Conservation (phyloP, 352 stramenopile genomes). For the Nothophytophthora sp. region DNA sequence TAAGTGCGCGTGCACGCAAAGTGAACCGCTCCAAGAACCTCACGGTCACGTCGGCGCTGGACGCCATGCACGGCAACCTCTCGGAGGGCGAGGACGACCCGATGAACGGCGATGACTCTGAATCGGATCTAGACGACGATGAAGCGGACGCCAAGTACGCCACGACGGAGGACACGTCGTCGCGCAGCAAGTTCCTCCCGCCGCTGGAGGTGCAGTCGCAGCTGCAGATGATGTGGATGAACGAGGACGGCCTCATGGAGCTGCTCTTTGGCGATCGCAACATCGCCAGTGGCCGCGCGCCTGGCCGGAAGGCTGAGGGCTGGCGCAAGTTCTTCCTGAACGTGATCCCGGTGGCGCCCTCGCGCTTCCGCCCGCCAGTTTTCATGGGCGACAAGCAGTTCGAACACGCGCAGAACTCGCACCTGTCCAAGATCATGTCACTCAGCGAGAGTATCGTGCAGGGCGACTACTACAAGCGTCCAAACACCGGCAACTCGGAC, state of each 20-base stretch:
- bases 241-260: conserved; percentile 92
- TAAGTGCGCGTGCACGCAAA: conserved; percentile 83
- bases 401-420: conserved; percentile 98
- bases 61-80: conserved; percentile 77
- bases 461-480: conserved; percentile 62
- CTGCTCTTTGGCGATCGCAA: conserved; percentile 91
- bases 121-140: conserved; percentile 84
- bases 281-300: conserved; percentile 62
- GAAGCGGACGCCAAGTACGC: conserved; percentile 58
- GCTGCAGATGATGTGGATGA: conserved; percentile 94
- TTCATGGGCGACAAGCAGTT: conserved; percentile 95
- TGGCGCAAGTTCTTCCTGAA: conserved; percentile 97
- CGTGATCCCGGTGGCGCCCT: conserved; percentile 96
- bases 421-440: conserved; percentile 94
- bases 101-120: conserved; percentile 47
- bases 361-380: conserved; percentile 98
- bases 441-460: conserved; percentile 91
- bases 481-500: conserved; percentile 50
- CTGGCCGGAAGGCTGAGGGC: conserved; percentile 59
- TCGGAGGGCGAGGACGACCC: conserved; percentile 49
- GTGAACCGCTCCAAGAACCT: conserved; percentile 85
- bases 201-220: conserved; percentile 96
- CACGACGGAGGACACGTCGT: conserved; percentile 61
- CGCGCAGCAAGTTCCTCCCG: conserved; percentile 93
- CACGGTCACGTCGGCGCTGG: conserved; percentile 76